Conservation (phyloP, 2,329 filamentous ascomycete species). For the Xylaria sp. region DNA sequence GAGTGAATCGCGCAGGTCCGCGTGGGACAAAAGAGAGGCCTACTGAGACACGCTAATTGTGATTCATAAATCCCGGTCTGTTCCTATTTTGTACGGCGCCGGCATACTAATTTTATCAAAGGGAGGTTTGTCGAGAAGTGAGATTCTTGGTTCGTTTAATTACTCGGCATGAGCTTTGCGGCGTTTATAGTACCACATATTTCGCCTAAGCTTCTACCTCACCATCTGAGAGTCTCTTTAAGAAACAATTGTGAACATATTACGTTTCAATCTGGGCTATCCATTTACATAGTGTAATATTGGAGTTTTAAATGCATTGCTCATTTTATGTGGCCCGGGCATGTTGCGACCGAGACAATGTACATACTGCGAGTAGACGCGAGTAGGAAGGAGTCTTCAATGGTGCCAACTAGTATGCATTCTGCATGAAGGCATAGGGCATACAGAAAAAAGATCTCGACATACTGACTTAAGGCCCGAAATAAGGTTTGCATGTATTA, state of each 20-base stretch:
- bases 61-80: neutral
- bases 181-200: neutral
- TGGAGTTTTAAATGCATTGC: no score
- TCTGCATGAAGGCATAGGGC: neutral
- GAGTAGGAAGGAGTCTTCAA: neutral
- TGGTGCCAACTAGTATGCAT: neutral
- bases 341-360: no score
- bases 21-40: neutral
- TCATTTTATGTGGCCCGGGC: no score
- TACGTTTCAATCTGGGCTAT: no score
- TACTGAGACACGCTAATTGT: neutral
- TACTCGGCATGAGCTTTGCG: neutral
- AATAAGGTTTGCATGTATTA: neutral
- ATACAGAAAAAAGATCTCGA: neutral
- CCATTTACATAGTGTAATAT: no score
- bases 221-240: neutral
- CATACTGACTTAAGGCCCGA: neutral
- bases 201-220: neutral
- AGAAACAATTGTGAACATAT: no score
- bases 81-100: neutral
- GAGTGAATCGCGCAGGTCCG: neutral
- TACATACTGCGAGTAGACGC: neutral
- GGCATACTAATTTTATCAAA: slow-evolving; percentile 6
- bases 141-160: slow-evolving; percentile 16
- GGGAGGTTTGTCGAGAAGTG: neutral